Evolutionary conservation across 805 yeast species (phyloP).

Genomic region (Saturnispora zaruensis): DNA sequence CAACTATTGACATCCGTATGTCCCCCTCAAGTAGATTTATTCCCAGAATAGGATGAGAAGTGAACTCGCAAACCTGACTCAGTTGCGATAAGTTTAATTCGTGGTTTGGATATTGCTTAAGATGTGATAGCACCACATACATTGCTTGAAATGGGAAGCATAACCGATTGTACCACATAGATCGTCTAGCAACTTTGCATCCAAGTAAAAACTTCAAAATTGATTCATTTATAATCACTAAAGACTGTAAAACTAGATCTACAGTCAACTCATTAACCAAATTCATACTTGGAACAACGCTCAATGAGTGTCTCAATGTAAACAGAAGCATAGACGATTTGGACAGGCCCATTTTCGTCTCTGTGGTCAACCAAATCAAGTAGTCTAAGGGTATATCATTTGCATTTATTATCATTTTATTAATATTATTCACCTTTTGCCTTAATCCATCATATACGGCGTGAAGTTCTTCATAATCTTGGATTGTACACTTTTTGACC

Average conservation of each 20-base stretch:
- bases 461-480: conserved; percentile 9
- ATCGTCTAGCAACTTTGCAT: conserved; percentile 3
- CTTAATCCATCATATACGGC: conserved; percentile 8
- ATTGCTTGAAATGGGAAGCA: conserved; percentile 22
- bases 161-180: conserved; percentile 19
- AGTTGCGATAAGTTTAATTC: conserved; percentile 12
- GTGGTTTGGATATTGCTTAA: conserved; percentile 12
- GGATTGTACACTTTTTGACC: conserved; percentile 8
- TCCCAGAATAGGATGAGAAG: conserved; percentile 7
- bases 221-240: conserved; percentile 21
- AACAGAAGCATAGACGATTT: conserved; percentile 17
- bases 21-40: conserved; percentile 15
- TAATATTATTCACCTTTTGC: conserved; percentile 10
- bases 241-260: conserved; percentile 17
- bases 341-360: conserved; percentile 16
- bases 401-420: conserved; percentile 5
- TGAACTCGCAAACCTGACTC: conserved; percentile 10
- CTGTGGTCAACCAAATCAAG: conserved; percentile 15
- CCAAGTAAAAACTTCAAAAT: conserved; percentile 16
- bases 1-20: conserved; percentile 13
- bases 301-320: conserved; percentile 12
- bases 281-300: neutral
- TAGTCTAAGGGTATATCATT: conserved; percentile 4
- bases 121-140: conserved; percentile 17
- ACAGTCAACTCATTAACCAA: conserved; percentile 9